Evolutionary conservation across 1,139 yeast species (phyloP).

Genomic region (Hemisphaericaspora lyxosophila): DNA sequence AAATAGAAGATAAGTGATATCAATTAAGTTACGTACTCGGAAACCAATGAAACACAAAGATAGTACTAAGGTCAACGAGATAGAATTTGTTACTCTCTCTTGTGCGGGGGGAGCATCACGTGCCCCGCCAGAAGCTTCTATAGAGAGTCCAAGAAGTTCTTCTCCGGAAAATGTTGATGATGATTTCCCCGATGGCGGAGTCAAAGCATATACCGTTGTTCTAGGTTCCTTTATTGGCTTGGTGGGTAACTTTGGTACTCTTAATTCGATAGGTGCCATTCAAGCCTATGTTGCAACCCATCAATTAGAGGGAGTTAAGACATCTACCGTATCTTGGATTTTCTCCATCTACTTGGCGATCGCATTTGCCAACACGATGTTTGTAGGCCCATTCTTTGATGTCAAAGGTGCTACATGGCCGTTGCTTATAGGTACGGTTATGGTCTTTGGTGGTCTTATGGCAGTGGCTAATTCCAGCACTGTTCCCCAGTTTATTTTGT

Average conservation of each 20-base stretch:
- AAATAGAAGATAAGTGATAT: no score
- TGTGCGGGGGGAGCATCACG: no score
- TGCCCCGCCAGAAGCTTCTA: neutral
- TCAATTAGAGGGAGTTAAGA: conserved; percentile 24
- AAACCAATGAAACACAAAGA: neutral
- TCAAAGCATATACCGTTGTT: conserved; percentile 32
- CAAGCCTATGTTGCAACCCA: conserved; percentile 35
- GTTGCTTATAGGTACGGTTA: conserved; percentile 24
- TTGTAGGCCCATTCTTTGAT: conserved; percentile 41
- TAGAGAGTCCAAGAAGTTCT: neutral
- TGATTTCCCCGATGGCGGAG: conserved; percentile 27
- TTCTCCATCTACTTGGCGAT: conserved; percentile 36
- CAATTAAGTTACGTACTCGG: no score
- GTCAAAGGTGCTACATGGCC: conserved; percentile 30
- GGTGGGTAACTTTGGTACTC: conserved; percentile 30
- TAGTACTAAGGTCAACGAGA: neutral
- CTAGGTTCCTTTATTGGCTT: conserved; percentile 36
- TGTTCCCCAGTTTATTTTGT: conserved; percentile 36
- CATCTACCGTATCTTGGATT: conserved; percentile 33
- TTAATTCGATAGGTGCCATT: conserved; percentile 38
- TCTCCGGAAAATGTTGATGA: conserved; percentile 2
- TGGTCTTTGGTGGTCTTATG: conserved; percentile 35
- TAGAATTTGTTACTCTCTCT: neutral
- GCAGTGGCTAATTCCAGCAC: conserved; percentile 30
- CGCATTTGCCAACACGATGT: conserved; percentile 31